These are phyloP conservation scores for Phycomyces nitens DNA, from an alignment of 192 early-diverging fungal species.

Conservation along the genomic window DNA sequence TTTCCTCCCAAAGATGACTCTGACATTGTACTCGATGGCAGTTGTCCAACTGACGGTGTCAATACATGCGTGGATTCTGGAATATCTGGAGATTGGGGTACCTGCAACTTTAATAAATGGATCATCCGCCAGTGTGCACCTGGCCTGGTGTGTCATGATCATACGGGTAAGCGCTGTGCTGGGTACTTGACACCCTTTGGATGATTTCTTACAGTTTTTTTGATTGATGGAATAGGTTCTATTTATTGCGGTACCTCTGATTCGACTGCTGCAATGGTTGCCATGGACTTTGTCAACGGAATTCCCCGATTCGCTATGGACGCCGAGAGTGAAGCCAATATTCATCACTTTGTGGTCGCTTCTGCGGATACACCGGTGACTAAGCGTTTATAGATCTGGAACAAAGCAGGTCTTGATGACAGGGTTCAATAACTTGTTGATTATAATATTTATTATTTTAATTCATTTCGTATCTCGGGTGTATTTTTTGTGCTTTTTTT, in stretches of 20 bases:
- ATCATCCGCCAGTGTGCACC: slow-evolving; percentile 12
- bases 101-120: slow-evolving; percentile 23
- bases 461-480: no score
- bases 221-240: no score
- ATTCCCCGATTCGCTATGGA: background rate
- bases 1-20: background rate
- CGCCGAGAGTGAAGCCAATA: background rate
- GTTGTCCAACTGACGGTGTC: slow-evolving; percentile 3
- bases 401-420: no score
- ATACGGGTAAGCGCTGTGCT: background rate
- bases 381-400: no score
- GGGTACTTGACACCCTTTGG: no score
- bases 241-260: background rate
- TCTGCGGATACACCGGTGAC: background rate
- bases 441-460: no score
- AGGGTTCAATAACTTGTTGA: no score
- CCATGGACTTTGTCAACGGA: background rate
- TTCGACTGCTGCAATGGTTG: background rate
- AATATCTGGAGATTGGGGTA: slow-evolving; percentile 7
- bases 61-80: slow-evolving; percentile 6
- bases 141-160: slow-evolving; percentile 20
- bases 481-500: no score
- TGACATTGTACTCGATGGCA: background rate
- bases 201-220: no score
- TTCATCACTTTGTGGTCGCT: background rate